These are phyloP conservation scores for Phytophthora constricta DNA, from an alignment of 352 stramenopile species.

Conservation along the genomic window DNA sequence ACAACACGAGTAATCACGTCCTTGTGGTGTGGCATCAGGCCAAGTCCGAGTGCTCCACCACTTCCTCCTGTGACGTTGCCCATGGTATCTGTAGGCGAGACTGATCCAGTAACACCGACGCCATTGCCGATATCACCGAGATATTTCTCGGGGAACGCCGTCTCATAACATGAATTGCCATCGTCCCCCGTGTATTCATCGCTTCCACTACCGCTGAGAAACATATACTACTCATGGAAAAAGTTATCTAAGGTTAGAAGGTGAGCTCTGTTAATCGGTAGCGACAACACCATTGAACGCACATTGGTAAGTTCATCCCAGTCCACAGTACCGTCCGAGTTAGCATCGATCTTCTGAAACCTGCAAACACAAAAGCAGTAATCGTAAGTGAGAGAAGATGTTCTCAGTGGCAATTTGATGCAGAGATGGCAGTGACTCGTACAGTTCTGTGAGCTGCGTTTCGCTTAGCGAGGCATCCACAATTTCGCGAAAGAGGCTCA, in stretches of 20 bases:
- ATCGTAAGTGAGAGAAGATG: not conserved
- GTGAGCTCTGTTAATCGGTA: not conserved
- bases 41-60: conserved; percentile 29
- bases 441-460: conserved; percentile 83
- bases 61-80: conserved; percentile 32
- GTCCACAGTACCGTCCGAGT: conserved; percentile 86
- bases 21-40: conserved; percentile 61
- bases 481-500: conserved; percentile 84
- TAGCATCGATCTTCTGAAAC: conserved; percentile 91
- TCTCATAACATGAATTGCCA: conserved; percentile 70
- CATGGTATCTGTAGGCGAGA: conserved; percentile 27
- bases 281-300: conserved; percentile 1
- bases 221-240: conserved; percentile 68
- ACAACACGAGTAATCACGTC: conserved; percentile 77
- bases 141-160: conserved; percentile 61
- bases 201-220: conserved; percentile 73
- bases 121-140: conserved; percentile 32
- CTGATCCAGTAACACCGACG: conserved; percentile 6
- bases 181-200: conserved; percentile 73
- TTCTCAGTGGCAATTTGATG: not conserved
- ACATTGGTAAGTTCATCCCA: conserved; percentile 92
- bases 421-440: conserved; percentile 22
- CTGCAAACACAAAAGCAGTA: conserved; percentile 26
- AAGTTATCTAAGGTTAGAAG: no score
- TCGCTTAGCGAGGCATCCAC: conserved; percentile 80